Evolutionary conservation across 139 green algal genomes (phyloP), one percentile per base, ranked within the genome.

Genomic region (Closterium sp.): DNA sequence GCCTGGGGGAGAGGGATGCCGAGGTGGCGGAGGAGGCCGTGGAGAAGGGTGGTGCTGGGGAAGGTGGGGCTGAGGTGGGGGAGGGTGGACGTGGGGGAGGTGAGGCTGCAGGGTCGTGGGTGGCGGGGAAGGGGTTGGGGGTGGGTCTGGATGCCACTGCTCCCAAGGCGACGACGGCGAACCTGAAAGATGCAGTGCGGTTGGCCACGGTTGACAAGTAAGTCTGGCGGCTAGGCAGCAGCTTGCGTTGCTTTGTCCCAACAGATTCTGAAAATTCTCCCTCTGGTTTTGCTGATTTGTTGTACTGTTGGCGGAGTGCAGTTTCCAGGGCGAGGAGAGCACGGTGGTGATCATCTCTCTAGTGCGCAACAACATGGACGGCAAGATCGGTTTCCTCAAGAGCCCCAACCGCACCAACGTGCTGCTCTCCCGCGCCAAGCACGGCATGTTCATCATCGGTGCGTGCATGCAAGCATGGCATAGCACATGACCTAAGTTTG

Each of bases 151-250:
- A 27, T 24, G 7, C 19, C 0, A 21, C 13, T 50, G 28, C 38
- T 5, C 27, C n/a, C 27, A 93, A 50, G 79, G 22, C 34, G 2
- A 89, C 87, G 11, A 86, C 90, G 0, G 45, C 62, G 90, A 93
- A 92, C 9, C 1, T 62, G 30, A 92, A 92, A 22, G 91, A 93
- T 24, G 70, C n/a, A 13, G 92, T 97, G 19, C 91, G 96, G 10
- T 86, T 97, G 9, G 96, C 97, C 34, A 97, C 97, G 19, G 95
- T 98, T 86, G 97, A 97, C 94, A 97, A 97, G 92, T 98, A 96
- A 89, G 88, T 17, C 19, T 91, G 38, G 38, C 21, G 73, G 0
- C 38, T 19, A 24, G 24, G 50, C 50, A 73, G 50, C 50, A 73
- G 50, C 50, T 73, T 24, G 9, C 50, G 7, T 73, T 73, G 38